These are phyloP conservation scores for Torrubiella hemipterigena DNA, from an alignment of 2,329 filamentous ascomycete species.

Conservation along the genomic window DNA sequence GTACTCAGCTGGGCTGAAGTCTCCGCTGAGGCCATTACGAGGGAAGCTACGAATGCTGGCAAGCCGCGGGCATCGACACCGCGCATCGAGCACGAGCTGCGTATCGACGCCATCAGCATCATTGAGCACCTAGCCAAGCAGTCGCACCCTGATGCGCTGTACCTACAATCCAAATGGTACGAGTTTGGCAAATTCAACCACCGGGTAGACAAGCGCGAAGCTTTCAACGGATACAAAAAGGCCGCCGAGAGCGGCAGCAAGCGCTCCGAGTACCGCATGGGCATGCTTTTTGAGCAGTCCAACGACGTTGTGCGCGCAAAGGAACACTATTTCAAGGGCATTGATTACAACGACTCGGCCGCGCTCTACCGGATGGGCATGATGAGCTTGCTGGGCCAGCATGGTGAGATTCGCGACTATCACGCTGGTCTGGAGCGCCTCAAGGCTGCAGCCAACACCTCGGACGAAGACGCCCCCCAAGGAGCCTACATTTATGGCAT, in stretches of 20 bases:
- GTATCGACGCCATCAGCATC: slow-evolving; percentile 82
- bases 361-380: slow-evolving; percentile 81
- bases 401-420: slow-evolving; percentile 77
- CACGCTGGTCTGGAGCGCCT: slow-evolving; percentile 71
- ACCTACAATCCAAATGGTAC: slow-evolving; percentile 91
- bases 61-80: slow-evolving; percentile 62
- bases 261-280: slow-evolving; percentile 89
- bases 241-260: slow-evolving; percentile 81
- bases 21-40: slow-evolving; percentile 61
- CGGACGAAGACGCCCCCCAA: slow-evolving; percentile 93
- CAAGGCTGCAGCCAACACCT: slow-evolving; percentile 66
- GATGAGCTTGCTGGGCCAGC: slow-evolving; percentile 93
- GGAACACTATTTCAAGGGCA: slow-evolving; percentile 76
- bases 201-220: slow-evolving; percentile 86
- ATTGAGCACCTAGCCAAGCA: slow-evolving; percentile 83
- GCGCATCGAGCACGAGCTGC: slow-evolving; percentile 76
- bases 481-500: slow-evolving; percentile 94
- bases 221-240: slow-evolving; percentile 73
- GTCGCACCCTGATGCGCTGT: slow-evolving; percentile 84
- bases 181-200: slow-evolving; percentile 95
- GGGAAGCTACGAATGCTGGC: slow-evolving; percentile 37
- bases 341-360: slow-evolving; percentile 73
- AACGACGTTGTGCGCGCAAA: slow-evolving; percentile 88
- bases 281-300: slow-evolving; percentile 94
- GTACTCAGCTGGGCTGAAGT: slow-evolving; percentile 81